phyloP scores from a whole-genome alignment of 2,329 filamentous ascomycete species.

The Didymella keratinophila region DNA sequence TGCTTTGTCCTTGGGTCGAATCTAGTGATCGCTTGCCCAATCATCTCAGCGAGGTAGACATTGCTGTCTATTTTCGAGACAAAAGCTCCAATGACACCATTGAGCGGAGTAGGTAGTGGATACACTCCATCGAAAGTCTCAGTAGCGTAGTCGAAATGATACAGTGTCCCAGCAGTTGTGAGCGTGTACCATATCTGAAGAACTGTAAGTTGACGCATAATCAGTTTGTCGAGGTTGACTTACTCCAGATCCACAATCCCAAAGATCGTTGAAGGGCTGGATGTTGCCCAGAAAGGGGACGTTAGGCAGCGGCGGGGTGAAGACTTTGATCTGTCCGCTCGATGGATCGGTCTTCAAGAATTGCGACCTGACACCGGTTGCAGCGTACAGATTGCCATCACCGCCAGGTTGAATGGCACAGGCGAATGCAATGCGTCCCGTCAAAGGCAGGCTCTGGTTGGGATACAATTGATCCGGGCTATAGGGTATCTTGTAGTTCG shows the following conservation, averaged over 20 bases:
- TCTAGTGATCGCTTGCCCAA: conserved; percentile 22
- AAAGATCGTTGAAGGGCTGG: conserved; percentile 21
- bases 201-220: background rate
- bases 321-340: conserved; percentile 19
- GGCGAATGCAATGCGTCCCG: conserved; percentile 16
- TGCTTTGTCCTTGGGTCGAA: conserved; percentile 17
- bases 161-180: conserved; percentile 21
- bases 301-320: conserved; percentile 20
- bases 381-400: conserved; percentile 21
- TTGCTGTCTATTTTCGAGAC: conserved; percentile 22
- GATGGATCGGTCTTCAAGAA: conserved; percentile 19
- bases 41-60: conserved; percentile 22
- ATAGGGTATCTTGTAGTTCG: conserved; percentile 19
- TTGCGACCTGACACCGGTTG: conserved; percentile 19
- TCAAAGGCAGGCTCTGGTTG: conserved; percentile 15
- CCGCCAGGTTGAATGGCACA: conserved; percentile 19
- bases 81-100: conserved; percentile 18
- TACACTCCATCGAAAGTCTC: conserved; percentile 23
- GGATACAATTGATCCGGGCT: conserved; percentile 16
- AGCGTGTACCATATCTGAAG: conserved; percentile 24
- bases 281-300: conserved; percentile 20
- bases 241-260: conserved; percentile 13
- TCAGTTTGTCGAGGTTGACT: no score
- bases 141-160: conserved; percentile 22
- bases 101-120: conserved; percentile 20